Base-by-base conservation (phyloP, 2,329 filamentous ascomycete genomes). In the Septoria petroselini region DNA sequence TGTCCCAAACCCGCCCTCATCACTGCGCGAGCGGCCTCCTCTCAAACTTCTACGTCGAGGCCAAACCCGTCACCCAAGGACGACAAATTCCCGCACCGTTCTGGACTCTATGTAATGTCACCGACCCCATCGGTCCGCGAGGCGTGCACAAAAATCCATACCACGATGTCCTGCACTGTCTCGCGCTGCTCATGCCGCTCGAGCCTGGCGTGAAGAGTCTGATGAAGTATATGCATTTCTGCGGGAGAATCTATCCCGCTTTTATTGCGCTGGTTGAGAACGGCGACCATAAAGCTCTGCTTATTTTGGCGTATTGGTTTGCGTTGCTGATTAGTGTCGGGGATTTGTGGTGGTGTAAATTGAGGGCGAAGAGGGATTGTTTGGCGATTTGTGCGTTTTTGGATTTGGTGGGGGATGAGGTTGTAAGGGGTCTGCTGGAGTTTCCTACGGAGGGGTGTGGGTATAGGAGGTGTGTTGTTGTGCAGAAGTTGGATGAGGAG, bases 141-240 rank as follows among this genome's bases (percentile, higher is more conserved):
- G 48, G 48, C 12, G 40, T 48, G 4, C 52, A 54, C 34, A 6
- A 43, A 1, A 54, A 54, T n/a, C 52, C 52, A 1, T 54, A 54
- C 12, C 52, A 54, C n/a, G 52, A 54, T 15, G 38, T 50, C 1
- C 18, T 54, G 12, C 52, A 54, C 25, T 50, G 48, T 8, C 30
- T 54, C 7, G 44, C 39, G 6, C 40, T 51, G 7, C 11, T 54
- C 2, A 41, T 54, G 43, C 52, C 52, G 3, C 17, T 52, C 4
- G 39, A 51, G 17, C 43, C 52, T 8, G 51, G 51, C 2, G 11
- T 45, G 7, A 37, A 48, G 11, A 52, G 44, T 27, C 31, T 54
- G 27, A 45, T 48, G 21, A 54, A 52, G 27, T 54, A 54, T 15
- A 50, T 54, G 34, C 52, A 54, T 18, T 48, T 54, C 14, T 50